Evolutionary conservation across 495 filamentous ascomycete species (phyloP).

Genomic region (Mytilinidion resinicola): DNA sequence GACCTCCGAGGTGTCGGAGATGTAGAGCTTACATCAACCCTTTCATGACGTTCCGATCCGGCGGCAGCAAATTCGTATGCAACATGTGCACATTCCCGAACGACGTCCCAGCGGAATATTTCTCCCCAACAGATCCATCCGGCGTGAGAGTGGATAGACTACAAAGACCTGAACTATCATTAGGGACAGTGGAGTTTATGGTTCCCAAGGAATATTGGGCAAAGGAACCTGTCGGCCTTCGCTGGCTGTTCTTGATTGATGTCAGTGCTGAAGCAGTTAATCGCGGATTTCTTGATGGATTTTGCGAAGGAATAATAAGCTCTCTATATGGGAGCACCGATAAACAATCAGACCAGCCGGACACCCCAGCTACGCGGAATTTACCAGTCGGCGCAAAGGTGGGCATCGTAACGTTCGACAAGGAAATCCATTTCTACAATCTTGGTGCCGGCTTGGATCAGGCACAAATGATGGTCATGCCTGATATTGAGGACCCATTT

Average conservation of each 20-base stretch:
- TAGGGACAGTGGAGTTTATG: slow-evolving; percentile 90
- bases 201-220: slow-evolving; percentile 99
- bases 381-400: slow-evolving; percentile 78
- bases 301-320: slow-evolving; percentile 80
- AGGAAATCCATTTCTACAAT: slow-evolving; percentile 96
- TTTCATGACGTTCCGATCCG: slow-evolving; percentile 93
- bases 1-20: slow-evolving; percentile 86
- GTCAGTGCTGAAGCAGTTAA: slow-evolving; percentile 84
- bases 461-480: slow-evolving; percentile 98
- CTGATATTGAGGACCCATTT: slow-evolving; percentile 95
- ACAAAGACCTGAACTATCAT: slow-evolving; percentile 81
- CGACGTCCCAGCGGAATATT: slow-evolving; percentile 89
- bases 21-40: slow-evolving; percentile 98
- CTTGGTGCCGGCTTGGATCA: slow-evolving; percentile 73
- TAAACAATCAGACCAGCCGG: slow-evolving; percentile 49
- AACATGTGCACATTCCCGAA: slow-evolving; percentile 98
- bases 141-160: slow-evolving; percentile 83
- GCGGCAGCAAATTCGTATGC: slow-evolving; percentile 93
- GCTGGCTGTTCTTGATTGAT: slow-evolving; percentile 88
- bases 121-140: slow-evolving; percentile 79
- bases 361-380: slow-evolving; percentile 42
- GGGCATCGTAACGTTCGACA: slow-evolving; percentile 92
- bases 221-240: slow-evolving; percentile 81
- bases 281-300: slow-evolving; percentile 81
- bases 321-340: slow-evolving; percentile 69